Base-by-base conservation (phyloP, 495 filamentous ascomycete genomes). In the Podospora comata region DNA sequence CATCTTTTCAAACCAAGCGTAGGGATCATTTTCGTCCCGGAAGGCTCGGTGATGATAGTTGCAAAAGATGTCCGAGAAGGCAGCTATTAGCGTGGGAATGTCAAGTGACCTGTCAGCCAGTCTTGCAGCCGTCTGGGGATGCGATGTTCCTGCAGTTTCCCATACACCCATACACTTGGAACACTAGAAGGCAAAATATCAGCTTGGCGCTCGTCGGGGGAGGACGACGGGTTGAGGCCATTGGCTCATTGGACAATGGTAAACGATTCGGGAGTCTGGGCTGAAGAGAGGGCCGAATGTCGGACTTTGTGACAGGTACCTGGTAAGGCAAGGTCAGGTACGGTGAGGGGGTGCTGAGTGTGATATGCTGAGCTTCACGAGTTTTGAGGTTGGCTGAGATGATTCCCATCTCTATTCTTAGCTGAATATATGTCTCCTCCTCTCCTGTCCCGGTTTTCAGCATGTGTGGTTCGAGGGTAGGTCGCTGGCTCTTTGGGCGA, bases 391-490 rank as follows among this genome's bases (percentile, higher is more conserved):
- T 23, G 23, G 39, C 13, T 48, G 39, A 48, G 39, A 48, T 48
- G 13, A 48, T 48, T 48, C 15, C 39, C 39, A 48, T 48, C 39
- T 48, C 39, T 48, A 48, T 48, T 48, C 39, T 48, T 48, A 48
- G 39, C 39, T 48, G 39, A 13, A 32, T 4, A 32, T 32, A 32
- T 4, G 30, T 32, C 4, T 32, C 30, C 30, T 32, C 7, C 13
- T 11, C 13, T 48, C 39, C 39, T 48, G 39, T 13, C 39, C 39
- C 13, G 39, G 39, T 48, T 48, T 48, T 13, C 39, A 48, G 39
- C 64, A 6, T 57, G 64, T 58, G 26, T 19, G 18, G 53, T 66
- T 54, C 54, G 53, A 30, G 19, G 39, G 60, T 30, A 9, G 5
- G 60, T 30, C n/a, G 5, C 56, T 32, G 23, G 11, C 55, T n/a